Evolutionary conservation across 208 protist genomes (phyloP).

Genomic region (Acanthamoeba triangularis): DNA sequence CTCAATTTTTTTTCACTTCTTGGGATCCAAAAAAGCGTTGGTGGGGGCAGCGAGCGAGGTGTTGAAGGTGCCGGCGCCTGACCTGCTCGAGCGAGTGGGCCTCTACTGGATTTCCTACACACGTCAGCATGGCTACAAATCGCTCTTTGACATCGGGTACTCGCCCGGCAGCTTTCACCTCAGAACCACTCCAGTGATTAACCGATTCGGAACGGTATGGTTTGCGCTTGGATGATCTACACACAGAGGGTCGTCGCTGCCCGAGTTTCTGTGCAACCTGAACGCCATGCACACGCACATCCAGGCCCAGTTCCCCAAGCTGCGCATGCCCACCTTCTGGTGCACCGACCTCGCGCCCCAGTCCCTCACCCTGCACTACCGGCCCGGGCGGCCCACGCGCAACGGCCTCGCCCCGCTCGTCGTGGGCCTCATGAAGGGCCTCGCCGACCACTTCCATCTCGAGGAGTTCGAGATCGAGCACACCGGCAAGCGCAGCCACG

Average conservation of each 20-base stretch:
- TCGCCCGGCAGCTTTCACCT: too few species aligned
- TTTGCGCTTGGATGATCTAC: too few species aligned
- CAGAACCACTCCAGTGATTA: neutral
- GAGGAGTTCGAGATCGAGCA: slow-evolving; percentile 26
- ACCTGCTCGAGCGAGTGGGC: neutral
- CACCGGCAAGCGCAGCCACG: neutral
- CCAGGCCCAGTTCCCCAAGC: slow-evolving; percentile 27
- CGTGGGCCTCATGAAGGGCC: slow-evolving; percentile 12
- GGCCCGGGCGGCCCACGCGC: neutral
- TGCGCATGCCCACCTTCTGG: slow-evolving; percentile 31
- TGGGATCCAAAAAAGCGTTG: neutral
- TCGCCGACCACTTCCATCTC: neutral
- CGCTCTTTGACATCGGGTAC: neutral
- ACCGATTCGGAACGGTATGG: too few species aligned
- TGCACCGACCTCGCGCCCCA: neutral
- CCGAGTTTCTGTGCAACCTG: slow-evolving; percentile 24
- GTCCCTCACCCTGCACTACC: neutral
- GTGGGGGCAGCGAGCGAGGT: neutral
- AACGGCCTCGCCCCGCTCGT: slow-evolving; percentile 13
- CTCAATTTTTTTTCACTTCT: neutral
- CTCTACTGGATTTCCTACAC: neutral
- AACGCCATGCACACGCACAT: slow-evolving; percentile 25
- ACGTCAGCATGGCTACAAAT: neutral
- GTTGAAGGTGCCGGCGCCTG: neutral
- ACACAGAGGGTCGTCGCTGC: slow-evolving; percentile 1